Evolutionary conservation across 2,329 filamentous ascomycete species (phyloP), one percentile per base, ranked within the genome.

Genomic region (Xylariaceae sp.): DNA sequence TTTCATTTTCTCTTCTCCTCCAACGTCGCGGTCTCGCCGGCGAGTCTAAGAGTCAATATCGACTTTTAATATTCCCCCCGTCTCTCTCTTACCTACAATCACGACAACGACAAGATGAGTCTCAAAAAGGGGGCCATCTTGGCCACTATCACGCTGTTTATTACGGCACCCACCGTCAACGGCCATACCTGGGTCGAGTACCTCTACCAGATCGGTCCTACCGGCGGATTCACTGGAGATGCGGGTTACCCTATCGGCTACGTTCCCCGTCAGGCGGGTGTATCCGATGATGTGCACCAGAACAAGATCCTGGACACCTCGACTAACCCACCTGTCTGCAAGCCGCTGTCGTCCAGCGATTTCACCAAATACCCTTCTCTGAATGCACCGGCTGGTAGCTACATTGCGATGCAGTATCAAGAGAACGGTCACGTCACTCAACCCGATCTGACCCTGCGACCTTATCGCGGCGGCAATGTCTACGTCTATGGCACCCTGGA

Each of bases 121-220:
- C 37, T 55, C 35, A 62, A 59, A 44, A 62, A 59, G 43, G 50
- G 41, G n/a, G 39, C 60, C 34, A 39, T 56, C 5, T 47, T 60
- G 45, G 54, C 60, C 27, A 52, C 56, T 8, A 46, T 64, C 37
- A 54, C 62, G 40, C 51, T 75, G 12, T 54, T 71, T 34, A 59
- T 73, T 30, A 66, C 73, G 40, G 61, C 62, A 4, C 60, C 64
- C 47, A 60, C 66, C 4, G 70, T 65, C 35, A 62, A 62, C 30
- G 85, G 83, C 37, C 92, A 96, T 72, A 87, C 84, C 19, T 96
- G 91, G 91, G 80, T 92, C 47, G 91, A 96, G 72, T 77, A 86
- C 64, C 76, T 92, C 48, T 81, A 77, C 58, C 82, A 84, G 54
- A 84, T 96, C 68, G 81, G 84, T 51, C 70, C 81, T 31, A 87